Percentiles rank a stretch among this genome's conserved stretches.
Conservation (phyloP, 192 early-diverging fungal species). For the Spinellus fusiger region DNA sequence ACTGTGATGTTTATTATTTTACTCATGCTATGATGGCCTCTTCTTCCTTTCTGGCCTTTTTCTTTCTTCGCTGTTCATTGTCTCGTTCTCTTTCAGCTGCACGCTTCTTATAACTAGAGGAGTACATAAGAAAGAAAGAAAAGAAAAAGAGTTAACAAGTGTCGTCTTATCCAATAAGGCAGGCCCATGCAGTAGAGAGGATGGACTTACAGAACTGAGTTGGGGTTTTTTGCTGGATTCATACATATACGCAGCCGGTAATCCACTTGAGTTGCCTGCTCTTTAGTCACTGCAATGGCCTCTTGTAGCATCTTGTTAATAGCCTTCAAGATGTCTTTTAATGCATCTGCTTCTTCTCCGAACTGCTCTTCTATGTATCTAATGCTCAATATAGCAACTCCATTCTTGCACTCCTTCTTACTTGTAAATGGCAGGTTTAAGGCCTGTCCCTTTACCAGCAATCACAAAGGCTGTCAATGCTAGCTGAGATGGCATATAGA, state of each 20-base stretch:
- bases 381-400: no score
- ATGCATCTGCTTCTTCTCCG: slow-evolving; percentile 31
- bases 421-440: slow-evolving; percentile 24
- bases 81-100: neutral
- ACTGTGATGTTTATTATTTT: neutral
- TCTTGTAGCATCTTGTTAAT: slow-evolving; percentile 42
- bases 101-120: slow-evolving; percentile 5
- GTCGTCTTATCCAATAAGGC: no score
- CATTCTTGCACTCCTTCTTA: neutral
- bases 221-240: slow-evolving; percentile 72
- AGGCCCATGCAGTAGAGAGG: no score
- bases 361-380: slow-evolving; percentile 40
- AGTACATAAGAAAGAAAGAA: no score
- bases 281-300: slow-evolving; percentile 32
- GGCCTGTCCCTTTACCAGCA: slow-evolving; percentile 46
- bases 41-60: neutral
- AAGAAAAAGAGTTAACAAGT: no score
- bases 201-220: slow-evolving; percentile 51
- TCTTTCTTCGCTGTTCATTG: neutral
- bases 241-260: slow-evolving; percentile 54
- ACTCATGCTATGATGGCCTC: neutral
- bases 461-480: slow-evolving; percentile 61
- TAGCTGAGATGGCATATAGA: slow-evolving; percentile 75
- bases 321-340: slow-evolving; percentile 44
- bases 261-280: slow-evolving; percentile 57